Conservation (phyloP, 495 filamentous ascomycete genomes). For the Aspergillus mulundensis region DNA sequence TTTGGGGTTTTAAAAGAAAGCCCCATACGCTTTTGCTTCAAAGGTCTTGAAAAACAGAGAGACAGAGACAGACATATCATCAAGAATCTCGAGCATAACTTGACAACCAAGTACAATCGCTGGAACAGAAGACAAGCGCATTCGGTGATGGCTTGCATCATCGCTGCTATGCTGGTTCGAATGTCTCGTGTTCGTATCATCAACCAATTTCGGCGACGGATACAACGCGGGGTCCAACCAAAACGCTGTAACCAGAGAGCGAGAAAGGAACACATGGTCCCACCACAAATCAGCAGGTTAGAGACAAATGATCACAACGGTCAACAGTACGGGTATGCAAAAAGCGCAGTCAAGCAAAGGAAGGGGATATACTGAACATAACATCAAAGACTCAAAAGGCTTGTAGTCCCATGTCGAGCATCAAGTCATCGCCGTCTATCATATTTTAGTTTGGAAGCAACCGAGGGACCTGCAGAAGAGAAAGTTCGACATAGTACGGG, state of each 20-base stretch:
- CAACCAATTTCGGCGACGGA: background rate
- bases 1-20: background rate
- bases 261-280: constrained; percentile 2
- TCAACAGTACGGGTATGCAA: constrained; percentile 12
- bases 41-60: constrained; percentile 9
- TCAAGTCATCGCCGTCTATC: constrained; percentile 28
- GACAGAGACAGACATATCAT: constrained; percentile 10
- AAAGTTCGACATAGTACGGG: constrained; percentile 4
- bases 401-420: constrained; percentile 8
- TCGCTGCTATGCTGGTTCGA: background rate
- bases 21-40: constrained; percentile 14
- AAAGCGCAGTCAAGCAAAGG: constrained; percentile 10
- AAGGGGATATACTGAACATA: constrained; percentile 17
- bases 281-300: constrained; percentile 5
- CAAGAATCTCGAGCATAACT: constrained; percentile 1
- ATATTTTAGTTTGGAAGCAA: constrained; percentile 14
- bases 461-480: constrained; percentile 10
- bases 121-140: background rate
- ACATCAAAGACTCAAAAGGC: constrained; percentile 1
- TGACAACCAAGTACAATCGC: background rate
- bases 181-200: background rate
- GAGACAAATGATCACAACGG: background rate
- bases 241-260: background rate
- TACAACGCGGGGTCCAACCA: background rate
- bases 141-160: background rate